phyloP scores from a whole-genome alignment of 345 rosid genomes.

The Bretschneidera sinensis region DNA sequence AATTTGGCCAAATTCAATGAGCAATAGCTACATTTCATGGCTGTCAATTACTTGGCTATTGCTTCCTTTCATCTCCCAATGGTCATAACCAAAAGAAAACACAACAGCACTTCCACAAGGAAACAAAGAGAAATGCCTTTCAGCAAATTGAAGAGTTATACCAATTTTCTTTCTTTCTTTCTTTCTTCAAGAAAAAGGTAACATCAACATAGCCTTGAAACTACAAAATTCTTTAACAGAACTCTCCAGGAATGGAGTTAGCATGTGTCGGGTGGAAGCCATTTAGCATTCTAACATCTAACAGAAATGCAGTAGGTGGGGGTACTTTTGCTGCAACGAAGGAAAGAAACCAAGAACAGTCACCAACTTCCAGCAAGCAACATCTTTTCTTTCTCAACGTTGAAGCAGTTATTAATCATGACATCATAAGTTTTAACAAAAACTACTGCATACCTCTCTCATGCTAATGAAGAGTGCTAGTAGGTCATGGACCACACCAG shows the following conservation, averaged over 20 bases:
- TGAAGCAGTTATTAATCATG: slow-evolving; percentile 9
- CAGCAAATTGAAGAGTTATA: neutral
- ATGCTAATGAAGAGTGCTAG: neutral
- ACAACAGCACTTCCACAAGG: too few relatives aligned
- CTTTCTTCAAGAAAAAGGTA: neutral
- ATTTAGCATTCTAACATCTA: neutral
- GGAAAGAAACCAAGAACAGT: neutral
- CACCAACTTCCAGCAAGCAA: slow-evolving; percentile 2
- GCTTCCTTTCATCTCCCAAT: too few relatives aligned
- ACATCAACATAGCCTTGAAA: neutral
- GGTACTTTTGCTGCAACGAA: slow-evolving; percentile 5
- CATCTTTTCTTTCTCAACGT: neutral
- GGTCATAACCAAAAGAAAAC: too few relatives aligned
- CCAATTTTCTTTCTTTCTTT: neutral
- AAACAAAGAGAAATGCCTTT: neutral
- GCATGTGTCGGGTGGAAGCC: too few relatives aligned
- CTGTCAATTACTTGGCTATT: too few relatives aligned
- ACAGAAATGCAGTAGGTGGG: too few relatives aligned
- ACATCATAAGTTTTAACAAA: slow-evolving; percentile 5
- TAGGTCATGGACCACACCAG: slow-evolving; percentile 20
- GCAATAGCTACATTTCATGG: too few relatives aligned
- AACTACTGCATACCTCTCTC: slow-evolving; percentile 11
- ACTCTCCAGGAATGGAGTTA: neutral
- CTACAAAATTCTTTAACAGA: too few relatives aligned
- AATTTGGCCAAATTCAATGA: too few relatives aligned